A percentile compares a stretch with the other conserved stretches of the same genome.
Evolutionary conservation across 257 asterid genomes (phyloP).

Genomic region (Solanum bukasovii): DNA sequence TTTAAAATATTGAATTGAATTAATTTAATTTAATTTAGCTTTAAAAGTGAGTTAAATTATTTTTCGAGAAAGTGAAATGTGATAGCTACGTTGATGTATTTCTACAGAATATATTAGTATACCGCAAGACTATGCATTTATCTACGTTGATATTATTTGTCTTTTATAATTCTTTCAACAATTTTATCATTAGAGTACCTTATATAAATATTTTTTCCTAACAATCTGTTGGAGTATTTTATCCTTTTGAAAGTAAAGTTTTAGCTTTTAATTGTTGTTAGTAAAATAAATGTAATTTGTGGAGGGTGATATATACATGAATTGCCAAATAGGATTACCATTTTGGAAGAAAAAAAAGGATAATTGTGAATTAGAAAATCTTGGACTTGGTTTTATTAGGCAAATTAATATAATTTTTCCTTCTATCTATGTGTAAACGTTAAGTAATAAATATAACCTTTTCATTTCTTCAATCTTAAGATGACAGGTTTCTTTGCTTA

Average conservation of each 20-base stretch:
- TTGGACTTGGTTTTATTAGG: neutral
- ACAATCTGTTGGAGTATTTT: neutral
- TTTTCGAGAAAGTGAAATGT: neutral
- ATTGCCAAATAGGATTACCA: neutral
- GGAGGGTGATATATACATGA: neutral
- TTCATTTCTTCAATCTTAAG: slow-evolving; percentile 15
- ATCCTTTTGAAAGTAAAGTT: neutral
- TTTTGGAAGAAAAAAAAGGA: neutral
- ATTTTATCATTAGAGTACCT: neutral
- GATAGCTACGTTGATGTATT: no score
- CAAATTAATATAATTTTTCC: neutral
- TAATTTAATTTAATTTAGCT: neutral
- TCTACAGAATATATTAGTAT: no score
- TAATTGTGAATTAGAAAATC: neutral
- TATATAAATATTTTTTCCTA: no score
- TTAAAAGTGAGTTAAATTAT: neutral
- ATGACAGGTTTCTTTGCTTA: neutral
- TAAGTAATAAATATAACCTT: neutral
- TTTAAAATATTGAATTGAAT: neutral
- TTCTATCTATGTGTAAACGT: neutral
- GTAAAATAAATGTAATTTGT: neutral
- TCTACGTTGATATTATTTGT: no score
- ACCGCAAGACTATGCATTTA: neutral
- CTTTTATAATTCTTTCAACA: neutral
- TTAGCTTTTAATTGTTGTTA: neutral